phyloP scores from a whole-genome alignment of 2,329 filamentous ascomycete genomes.

The Triangularia verruculosa region DNA sequence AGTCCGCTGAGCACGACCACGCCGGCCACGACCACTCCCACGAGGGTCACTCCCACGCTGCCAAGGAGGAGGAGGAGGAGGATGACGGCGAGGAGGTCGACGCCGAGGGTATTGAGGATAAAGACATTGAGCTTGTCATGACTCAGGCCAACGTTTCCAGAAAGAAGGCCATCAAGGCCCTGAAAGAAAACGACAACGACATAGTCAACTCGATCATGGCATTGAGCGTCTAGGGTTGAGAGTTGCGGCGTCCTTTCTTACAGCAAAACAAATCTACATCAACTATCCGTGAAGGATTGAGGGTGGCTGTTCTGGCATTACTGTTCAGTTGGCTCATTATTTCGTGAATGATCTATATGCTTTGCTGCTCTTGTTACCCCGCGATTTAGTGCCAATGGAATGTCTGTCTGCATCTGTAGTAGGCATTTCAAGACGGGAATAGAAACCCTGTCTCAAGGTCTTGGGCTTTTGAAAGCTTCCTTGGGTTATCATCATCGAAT shows the following conservation, averaged over 20 bases:
- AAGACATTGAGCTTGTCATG: conserved; percentile 99
- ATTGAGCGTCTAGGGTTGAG: conserved; percentile 67
- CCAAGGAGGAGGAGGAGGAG: conserved; percentile 72
- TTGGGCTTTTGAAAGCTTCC: too few relatives aligned
- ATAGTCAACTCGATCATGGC: conserved; percentile 99
- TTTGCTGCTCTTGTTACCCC: background rate
- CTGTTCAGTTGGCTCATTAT: background rate
- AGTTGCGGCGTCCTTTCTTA: conserved; percentile 1
- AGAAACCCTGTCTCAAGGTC: too few relatives aligned
- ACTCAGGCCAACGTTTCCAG: conserved; percentile 93
- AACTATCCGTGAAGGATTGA: background rate
- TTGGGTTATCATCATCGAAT: too few relatives aligned
- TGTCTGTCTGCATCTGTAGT: background rate
- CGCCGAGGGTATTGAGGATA: conserved; percentile 89
- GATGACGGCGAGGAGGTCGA: conserved; percentile 96
- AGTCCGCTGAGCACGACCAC: conserved; percentile 65
- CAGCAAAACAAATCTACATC: background rate
- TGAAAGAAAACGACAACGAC: conserved; percentile 99
- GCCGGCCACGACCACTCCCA: conserved; percentile 71
- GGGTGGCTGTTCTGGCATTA: background rate
- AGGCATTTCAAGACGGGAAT: too few relatives aligned
- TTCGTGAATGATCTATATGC: background rate
- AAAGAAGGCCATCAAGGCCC: conserved; percentile 97
- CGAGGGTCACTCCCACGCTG: conserved; percentile 62
- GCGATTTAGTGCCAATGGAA: background rate